Percentiles rank a stretch among this genome's conserved stretches.
Evolutionary conservation across 2,329 filamentous ascomycete species (phyloP).

Genomic region (Aspergillus fumigatiaffinis): DNA sequence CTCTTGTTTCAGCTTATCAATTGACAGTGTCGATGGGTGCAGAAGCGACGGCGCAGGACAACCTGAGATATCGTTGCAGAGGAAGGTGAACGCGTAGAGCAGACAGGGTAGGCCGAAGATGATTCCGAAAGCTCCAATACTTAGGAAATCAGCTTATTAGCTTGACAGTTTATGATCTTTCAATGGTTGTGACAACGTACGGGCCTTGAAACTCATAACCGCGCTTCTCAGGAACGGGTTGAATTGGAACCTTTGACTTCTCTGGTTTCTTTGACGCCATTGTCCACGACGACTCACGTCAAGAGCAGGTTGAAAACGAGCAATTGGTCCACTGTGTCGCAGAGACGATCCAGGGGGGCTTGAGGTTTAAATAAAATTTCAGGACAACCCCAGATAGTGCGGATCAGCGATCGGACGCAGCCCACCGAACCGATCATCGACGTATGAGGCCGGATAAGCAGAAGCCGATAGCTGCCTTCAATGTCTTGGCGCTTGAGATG

Average conservation of each 20-base stretch:
- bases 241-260: conserved; percentile 29
- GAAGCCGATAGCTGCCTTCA: conserved; percentile 4
- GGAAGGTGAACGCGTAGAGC: conserved; percentile 74
- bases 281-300: not conserved
- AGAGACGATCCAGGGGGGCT: not conserved
- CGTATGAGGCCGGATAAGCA: conserved; percentile 9
- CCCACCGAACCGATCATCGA: not conserved
- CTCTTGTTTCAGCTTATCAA: conserved; percentile 71
- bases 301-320: not conserved
- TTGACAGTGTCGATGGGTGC: conserved; percentile 64
- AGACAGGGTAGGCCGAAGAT: conserved; percentile 76
- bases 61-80: conserved; percentile 88
- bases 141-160: conserved; percentile 35
- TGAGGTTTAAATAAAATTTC: not conserved
- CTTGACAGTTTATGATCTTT: not conserved
- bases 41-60: conserved; percentile 83
- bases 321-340: not conserved
- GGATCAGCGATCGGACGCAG: not conserved
- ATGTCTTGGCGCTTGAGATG: conserved; percentile 1
- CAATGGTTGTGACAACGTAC: conserved; percentile 28
- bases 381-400: not conserved
- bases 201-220: conserved; percentile 48
- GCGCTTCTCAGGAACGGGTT: conserved; percentile 37
- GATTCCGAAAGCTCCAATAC: conserved; percentile 71
- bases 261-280: conserved; percentile 33